Conservation (phyloP, 2,329 filamentous ascomycete species). For the Paecilomyces dactylethromorphus region DNA sequence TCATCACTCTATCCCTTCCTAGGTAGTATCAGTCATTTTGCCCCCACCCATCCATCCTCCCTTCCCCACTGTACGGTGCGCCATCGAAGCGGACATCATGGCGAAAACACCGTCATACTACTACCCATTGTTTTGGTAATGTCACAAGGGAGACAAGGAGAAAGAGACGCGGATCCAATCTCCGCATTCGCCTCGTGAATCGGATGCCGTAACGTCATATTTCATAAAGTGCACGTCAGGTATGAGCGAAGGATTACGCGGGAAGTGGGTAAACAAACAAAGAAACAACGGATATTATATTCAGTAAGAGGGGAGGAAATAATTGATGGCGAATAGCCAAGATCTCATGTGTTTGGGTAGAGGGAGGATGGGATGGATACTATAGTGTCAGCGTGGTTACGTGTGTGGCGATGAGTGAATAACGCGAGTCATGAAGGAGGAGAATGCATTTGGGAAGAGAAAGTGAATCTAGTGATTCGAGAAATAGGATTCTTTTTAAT, state of each 20-base stretch:
- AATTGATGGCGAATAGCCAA: background rate
- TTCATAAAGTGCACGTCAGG: background rate
- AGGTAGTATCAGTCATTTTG: too few relatives aligned
- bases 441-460: too few relatives aligned
- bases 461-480: too few relatives aligned
- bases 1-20: background rate
- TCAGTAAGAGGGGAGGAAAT: background rate
- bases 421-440: background rate
- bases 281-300: background rate
- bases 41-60: too few relatives aligned
- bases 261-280: slow-evolving; percentile 1
- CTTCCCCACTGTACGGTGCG: too few relatives aligned
- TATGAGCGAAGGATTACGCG: background rate
- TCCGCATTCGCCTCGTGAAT: background rate
- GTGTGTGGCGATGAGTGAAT: background rate
- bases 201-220: background rate
- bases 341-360: background rate
- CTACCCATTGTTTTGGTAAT: background rate
- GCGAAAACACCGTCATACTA: too few relatives aligned
- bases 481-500: too few relatives aligned
- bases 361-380: background rate
- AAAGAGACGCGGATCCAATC: background rate
- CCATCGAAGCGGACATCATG: too few relatives aligned
- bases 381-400: background rate
- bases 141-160: background rate